These are phyloP conservation scores for Podosphaera xanthii DNA, from an alignment of 2,329 filamentous ascomycete species.

Conservation along the genomic window DNA sequence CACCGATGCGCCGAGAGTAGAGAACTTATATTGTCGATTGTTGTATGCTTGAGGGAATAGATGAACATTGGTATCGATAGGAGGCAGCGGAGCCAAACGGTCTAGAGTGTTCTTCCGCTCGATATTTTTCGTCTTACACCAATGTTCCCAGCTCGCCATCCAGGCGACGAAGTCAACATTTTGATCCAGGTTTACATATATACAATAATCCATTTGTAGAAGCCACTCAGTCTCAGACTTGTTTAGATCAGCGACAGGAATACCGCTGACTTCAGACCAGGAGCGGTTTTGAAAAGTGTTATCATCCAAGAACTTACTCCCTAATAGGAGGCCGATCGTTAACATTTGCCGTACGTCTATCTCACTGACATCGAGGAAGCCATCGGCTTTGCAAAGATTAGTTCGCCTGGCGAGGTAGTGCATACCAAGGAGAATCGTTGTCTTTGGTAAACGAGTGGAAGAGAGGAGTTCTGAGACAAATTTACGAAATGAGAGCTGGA, in stretches of 20 bases:
- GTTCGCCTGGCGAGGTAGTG: conserved; percentile 45
- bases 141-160: conserved; percentile 43
- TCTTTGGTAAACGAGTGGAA: conserved; percentile 47
- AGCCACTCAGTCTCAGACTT: conserved; percentile 47
- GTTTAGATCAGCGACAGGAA: conserved; percentile 44
- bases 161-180: conserved; percentile 39
- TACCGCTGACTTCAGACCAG: conserved; percentile 55
- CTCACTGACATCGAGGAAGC: conserved; percentile 20
- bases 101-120: conserved; percentile 16
- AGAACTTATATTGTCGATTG: conserved; percentile 22
- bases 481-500: conserved; percentile 43
- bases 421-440: conserved; percentile 47
- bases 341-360: conserved; percentile 45
- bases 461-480: conserved; percentile 52
- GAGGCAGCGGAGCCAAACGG: conserved; percentile 20
- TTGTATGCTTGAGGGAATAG: conserved; percentile 19
- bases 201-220: conserved; percentile 39
- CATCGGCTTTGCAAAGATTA: conserved; percentile 28
- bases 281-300: conserved; percentile 63
- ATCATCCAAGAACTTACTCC: conserved; percentile 57
- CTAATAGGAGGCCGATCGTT: conserved; percentile 43
- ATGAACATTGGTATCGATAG: conserved; percentile 34
- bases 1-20: conserved; percentile 13
- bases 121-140: conserved; percentile 24
- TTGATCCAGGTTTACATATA: conserved; percentile 43